A percentile compares a stretch with the other conserved stretches of the same genome.
Conservation (phyloP, 306 rosid species). For the Mimosa pudica region DNA sequence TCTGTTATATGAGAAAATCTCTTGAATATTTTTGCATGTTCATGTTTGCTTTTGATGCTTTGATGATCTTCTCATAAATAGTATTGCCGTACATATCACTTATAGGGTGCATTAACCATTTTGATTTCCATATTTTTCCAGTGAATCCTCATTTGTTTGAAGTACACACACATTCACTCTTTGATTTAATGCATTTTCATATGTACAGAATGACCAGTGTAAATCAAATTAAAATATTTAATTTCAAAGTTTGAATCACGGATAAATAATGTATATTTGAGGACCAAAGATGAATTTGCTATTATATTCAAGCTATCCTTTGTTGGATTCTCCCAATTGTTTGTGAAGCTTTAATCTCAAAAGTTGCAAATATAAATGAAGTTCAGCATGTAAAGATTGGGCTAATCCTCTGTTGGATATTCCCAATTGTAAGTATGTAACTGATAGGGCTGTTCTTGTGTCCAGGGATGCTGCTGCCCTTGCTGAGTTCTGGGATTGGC, state of each 20-base stretch:
- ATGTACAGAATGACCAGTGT: neutral
- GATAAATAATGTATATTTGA: neutral
- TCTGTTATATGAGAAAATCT: too few relatives aligned
- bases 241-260: neutral
- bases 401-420: constrained; percentile 29
- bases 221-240: neutral
- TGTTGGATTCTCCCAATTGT: constrained; percentile 25
- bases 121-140: neutral
- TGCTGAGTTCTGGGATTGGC: constrained; percentile 92
- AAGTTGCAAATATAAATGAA: constrained; percentile 8
- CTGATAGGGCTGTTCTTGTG: constrained; percentile 36
- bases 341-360: constrained; percentile 15
- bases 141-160: neutral
- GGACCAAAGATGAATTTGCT: constrained; percentile 2
- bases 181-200: neutral
- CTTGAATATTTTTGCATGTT: constrained; percentile 32
- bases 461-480: constrained; percentile 96
- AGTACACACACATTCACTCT: neutral
- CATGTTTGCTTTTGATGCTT: constrained; percentile 29
- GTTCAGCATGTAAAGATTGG: constrained; percentile 30
- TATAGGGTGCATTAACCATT: neutral
- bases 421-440: neutral
- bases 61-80: constrained; percentile 11
- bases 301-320: neutral
- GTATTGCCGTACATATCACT: neutral